Evolutionary conservation across 371 early-diverging fungal genomes (phyloP), one percentile per base, ranked within the genome.

Genomic region (Saksenaea vasiformis): DNA sequence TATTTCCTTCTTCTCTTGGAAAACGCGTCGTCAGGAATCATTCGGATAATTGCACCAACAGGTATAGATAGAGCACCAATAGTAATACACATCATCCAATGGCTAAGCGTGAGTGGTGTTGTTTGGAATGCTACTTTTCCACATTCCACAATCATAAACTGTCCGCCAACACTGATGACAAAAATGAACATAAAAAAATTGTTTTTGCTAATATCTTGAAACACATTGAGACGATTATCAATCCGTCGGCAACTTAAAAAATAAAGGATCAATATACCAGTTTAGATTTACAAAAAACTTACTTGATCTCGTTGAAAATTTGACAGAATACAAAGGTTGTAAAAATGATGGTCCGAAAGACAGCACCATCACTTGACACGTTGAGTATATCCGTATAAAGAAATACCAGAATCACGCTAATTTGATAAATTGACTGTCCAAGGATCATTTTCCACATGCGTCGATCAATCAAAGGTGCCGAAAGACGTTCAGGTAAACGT

Each of bases 281-380:
- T n/a, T n/a, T n/a, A n/a, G n/a, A n/a, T n/a, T n/a, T n/a, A n/a
- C n/a, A n/a, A 15, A 31, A 31, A 2, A 66, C 78, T 72, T 69
- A 79, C 79, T 90, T 90, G 78, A 90, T 55, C 67, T 88, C 88
- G 69, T 92, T 91, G 65, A 90, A 92, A 35, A 93, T 82, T 65
- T 92, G 94, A 47, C 91, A 71, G 62, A 91, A 88, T 2, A 92
- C 90, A 73, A 93, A 93, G 1, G 91, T 83, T 64, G 90, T 93
- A 71, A 92, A 93, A 0, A 92, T 84, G 56, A 90, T 69, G 5
- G 90, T 85, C 43, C 79, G 73, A 10, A 90, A 70, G 10, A 77
- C 69, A 14, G 56, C 67, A 43, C 61, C 65, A 22, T 78, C 76
- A 5, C 68, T 43, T 70, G 38, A 14, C 58, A 62, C 17, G 65